Evolutionary conservation across 805 yeast genomes (phyloP).

Genomic region (Yarrowia yakushimensis): DNA sequence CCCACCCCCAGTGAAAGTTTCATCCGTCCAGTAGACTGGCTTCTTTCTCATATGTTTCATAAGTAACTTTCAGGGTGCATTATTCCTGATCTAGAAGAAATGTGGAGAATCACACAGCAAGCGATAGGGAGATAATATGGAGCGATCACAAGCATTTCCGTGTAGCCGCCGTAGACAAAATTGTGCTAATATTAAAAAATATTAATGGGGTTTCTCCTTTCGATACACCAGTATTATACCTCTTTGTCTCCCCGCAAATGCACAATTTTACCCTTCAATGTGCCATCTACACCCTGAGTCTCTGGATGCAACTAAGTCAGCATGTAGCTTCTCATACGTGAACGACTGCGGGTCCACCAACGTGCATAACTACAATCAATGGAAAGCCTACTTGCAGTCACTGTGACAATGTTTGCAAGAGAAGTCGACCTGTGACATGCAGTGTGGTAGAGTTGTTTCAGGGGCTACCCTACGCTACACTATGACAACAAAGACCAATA

Average conservation of each 20-base stretch:
- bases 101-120: too few species aligned
- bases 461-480: too few species aligned
- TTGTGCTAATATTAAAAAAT: too few species aligned
- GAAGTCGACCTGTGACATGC: not conserved
- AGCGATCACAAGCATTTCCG: too few species aligned
- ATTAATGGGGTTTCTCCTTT: too few species aligned
- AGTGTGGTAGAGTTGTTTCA: not conserved
- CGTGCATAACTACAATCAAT: not conserved
- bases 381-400: not conserved
- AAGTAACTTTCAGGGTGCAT: not conserved
- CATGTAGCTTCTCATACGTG: not conserved
- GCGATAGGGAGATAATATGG: too few species aligned
- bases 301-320: not conserved
- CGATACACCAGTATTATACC: too few species aligned
- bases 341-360: not conserved
- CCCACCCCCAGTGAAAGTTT: not conserved
- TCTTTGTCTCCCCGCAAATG: not conserved
- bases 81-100: not conserved
- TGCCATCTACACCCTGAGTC: not conserved
- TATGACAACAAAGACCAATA: not conserved
- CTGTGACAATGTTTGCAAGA: not conserved
- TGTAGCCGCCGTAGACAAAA: too few species aligned
- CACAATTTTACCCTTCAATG: not conserved
- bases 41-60: not conserved
- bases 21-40: not conserved